Evolutionary conservation across 306 rosid species (phyloP), one percentile per base, ranked within the genome.

Genomic region (Acmispon strigosus): DNA sequence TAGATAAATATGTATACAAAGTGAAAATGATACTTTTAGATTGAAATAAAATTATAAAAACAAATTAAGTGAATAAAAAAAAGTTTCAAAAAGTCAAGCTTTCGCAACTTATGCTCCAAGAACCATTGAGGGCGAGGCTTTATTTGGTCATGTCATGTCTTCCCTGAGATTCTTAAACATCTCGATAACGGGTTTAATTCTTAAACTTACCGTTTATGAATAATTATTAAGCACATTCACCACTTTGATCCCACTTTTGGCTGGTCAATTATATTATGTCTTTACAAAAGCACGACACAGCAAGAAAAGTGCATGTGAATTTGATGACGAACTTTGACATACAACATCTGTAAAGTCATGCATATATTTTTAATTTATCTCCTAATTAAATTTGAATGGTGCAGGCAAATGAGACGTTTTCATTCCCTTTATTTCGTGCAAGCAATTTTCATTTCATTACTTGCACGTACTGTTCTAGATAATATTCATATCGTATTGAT

Each of bases 321-420:
- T 52, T 70, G 49, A 66, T 59, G n/a, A 63, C 45, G 66, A 10
- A 63, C 45, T 70, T 61, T 83, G 86, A 54, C 81, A 47, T 75
- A 19, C 19, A 42, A 50, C 59, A 42, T 41, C 44, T 29, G 1
- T 1, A 13, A 12, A 17, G 16, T 7, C 41, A 13, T 29, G 47
- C 45, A 65, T 8, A 61, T 32, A 6, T 32, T 51, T 19, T 54
- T 47, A 27, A n/a, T 62, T 62, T 61, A 70, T 73, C 84, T 73
- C 84, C 13, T 59, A 51, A 64, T 49, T 32, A 32, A 32, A 32
- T 56, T 74, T 27, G 75, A 43, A 78, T 69, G 85, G 88, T 71
- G 62, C 71, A 41, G 62, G 61, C 8, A 59, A 39, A 67, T 66
- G n/a, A 56, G 62, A 29, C 63, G 58, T 67, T 73, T 55, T 44